These are phyloP conservation scores for Metarhizium anisopliae DNA, from an alignment of 2,329 filamentous ascomycete species.

Conservation along the genomic window DNA sequence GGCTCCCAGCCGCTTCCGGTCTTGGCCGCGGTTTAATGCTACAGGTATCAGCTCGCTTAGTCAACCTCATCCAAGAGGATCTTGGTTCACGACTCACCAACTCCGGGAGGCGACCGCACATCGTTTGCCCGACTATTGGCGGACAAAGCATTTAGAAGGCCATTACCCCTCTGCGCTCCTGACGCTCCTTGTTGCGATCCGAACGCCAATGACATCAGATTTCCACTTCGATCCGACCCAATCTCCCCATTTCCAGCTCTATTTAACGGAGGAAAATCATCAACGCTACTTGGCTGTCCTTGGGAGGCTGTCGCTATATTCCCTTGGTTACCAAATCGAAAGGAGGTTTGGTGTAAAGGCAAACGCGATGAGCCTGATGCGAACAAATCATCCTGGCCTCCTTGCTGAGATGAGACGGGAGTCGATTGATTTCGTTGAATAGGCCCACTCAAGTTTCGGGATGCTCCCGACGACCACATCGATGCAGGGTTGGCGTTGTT, in stretches of 20 bases:
- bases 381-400: constrained; percentile 39
- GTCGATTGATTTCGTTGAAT: constrained; percentile 43
- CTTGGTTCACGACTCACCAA: constrained; percentile 17
- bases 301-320: constrained; percentile 34
- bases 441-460: constrained; percentile 38
- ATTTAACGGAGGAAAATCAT: constrained; percentile 56
- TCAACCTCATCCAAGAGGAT: not conserved
- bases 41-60: constrained; percentile 12
- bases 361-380: constrained; percentile 32
- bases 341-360: constrained; percentile 34
- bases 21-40: constrained; percentile 32
- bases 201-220: constrained; percentile 43
- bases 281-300: constrained; percentile 37
- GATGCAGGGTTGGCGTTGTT: constrained; percentile 38
- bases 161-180: constrained; percentile 43
- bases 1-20: constrained; percentile 23
- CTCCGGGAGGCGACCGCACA: constrained; percentile 37
- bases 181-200: constrained; percentile 34
- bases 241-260: constrained; percentile 49
- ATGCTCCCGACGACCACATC: constrained; percentile 44
- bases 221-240: constrained; percentile 43
- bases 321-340: constrained; percentile 44
- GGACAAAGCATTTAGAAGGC: constrained; percentile 54
- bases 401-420: constrained; percentile 40
- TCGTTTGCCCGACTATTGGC: constrained; percentile 45